Conservation (phyloP, 208 protist species). For the Angomonas desouzai region DNA sequence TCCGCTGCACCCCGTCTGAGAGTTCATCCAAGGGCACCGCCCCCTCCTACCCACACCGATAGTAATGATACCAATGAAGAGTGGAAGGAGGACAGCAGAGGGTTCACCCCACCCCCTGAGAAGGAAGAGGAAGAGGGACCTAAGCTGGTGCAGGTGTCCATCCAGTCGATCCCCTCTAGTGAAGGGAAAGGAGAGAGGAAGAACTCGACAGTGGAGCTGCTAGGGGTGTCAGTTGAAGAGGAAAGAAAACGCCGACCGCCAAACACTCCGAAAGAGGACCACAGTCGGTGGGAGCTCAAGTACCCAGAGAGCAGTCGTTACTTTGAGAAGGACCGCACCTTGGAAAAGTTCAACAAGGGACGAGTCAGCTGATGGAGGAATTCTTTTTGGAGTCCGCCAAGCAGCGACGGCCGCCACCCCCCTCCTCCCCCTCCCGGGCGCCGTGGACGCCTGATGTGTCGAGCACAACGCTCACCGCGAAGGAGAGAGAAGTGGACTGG, state of each 20-base stretch:
- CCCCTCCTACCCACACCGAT: no score
- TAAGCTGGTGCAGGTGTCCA: background rate
- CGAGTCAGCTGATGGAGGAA: background rate
- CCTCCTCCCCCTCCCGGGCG: background rate
- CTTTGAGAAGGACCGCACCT: background rate
- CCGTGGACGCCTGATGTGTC: background rate
- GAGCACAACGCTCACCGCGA: background rate
- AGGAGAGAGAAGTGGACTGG: constrained; percentile 3
- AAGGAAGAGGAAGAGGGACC: no score
- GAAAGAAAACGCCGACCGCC: background rate
- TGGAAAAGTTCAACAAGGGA: background rate
- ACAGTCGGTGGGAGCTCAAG: background rate
- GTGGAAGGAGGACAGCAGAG: no score
- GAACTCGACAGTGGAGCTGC: background rate
- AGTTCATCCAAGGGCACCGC: no score
- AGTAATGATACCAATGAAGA: no score
- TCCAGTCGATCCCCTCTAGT: no score
- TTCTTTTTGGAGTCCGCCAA: background rate
- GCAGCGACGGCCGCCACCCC: background rate
- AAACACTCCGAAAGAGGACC: background rate
- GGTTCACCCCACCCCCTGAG: no score
- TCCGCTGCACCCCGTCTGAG: background rate
- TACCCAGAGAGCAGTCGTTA: background rate
- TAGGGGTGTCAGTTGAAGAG: background rate
- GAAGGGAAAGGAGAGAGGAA: background rate